A percentile compares a stretch with the other conserved stretches of the same genome.
Evolutionary conservation across 1,139 yeast genomes (phyloP).

Genomic region (Candida pseudoviswanathii): DNA sequence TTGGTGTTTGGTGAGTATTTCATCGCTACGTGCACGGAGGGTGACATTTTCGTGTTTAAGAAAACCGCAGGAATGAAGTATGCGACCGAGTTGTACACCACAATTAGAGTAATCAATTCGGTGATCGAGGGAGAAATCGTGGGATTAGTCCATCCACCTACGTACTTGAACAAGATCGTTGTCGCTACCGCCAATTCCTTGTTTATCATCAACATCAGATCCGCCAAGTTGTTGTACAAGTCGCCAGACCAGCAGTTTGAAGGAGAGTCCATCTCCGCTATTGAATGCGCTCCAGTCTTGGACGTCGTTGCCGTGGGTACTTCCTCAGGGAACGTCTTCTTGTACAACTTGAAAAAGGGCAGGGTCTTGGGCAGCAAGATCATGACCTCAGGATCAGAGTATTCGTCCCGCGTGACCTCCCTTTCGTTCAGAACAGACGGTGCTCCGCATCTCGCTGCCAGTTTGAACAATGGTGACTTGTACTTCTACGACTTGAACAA

Average conservation of each 20-base stretch:
- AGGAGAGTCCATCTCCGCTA: slow-evolving; percentile 52
- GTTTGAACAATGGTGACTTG: slow-evolving; percentile 78
- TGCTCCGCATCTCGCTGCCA: slow-evolving; percentile 78
- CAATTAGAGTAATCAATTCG: slow-evolving; percentile 53
- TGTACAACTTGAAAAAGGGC: slow-evolving; percentile 74
- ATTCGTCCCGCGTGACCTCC: slow-evolving; percentile 56
- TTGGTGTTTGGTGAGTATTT: slow-evolving; percentile 79
- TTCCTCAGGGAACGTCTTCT: slow-evolving; percentile 61
- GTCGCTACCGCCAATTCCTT: slow-evolving; percentile 69
- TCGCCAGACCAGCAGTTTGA: slow-evolving; percentile 35
- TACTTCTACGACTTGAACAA: slow-evolving; percentile 81
- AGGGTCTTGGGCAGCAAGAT: slow-evolving; percentile 54
- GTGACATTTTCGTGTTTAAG: slow-evolving; percentile 64
- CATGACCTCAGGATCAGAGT: slow-evolving; percentile 57
- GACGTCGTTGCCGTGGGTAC: slow-evolving; percentile 84
- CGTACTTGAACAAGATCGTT: slow-evolving; percentile 86
- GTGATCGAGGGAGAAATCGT: slow-evolving; percentile 69
- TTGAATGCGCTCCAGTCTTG: slow-evolving; percentile 83
- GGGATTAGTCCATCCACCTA: slow-evolving; percentile 79
- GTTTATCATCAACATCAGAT: slow-evolving; percentile 70
- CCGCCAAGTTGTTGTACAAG: slow-evolving; percentile 71
- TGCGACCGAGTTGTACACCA: slow-evolving; percentile 68
- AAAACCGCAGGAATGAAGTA: slow-evolving; percentile 51
- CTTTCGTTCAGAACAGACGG: slow-evolving; percentile 94
- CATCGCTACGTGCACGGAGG: slow-evolving; percentile 57